Conservation (phyloP, 345 rosid species). For the Arabis alpina region DNA sequence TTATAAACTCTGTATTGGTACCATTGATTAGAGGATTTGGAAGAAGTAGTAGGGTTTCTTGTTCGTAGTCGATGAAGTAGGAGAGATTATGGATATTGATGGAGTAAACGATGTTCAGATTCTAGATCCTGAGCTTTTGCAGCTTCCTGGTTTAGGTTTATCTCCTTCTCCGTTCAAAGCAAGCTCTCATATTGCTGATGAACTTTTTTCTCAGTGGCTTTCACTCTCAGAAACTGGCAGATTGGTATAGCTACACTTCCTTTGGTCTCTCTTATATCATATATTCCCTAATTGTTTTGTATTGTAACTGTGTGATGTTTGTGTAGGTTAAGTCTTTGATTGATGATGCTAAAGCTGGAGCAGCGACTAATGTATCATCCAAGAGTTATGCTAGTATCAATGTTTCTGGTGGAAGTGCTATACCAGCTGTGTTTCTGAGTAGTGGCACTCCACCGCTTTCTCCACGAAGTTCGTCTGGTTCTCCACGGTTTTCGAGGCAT, state of each 20-base stretch:
- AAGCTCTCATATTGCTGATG: conserved; percentile 54
- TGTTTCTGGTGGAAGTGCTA: conserved; percentile 50
- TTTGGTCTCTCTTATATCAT: too few relatives aligned
- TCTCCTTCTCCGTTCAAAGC: conserved; percentile 56
- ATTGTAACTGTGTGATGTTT: conserved; percentile 32
- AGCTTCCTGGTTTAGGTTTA: conserved; percentile 62
- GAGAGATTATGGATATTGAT: conserved; percentile 43
- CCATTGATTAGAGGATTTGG: neutral
- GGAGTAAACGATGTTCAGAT: conserved; percentile 41
- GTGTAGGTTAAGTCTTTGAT: conserved; percentile 72
- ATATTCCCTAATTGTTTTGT: neutral
- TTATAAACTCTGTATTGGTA: neutral
- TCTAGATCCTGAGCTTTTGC: conserved; percentile 62
- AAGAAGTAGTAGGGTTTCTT: conserved; percentile 16
- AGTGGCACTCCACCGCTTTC: conserved; percentile 91
- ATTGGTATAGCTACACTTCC: conserved; percentile 47
- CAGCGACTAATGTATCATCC: conserved; percentile 48
- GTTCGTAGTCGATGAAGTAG: conserved; percentile 25
- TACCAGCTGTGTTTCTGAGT: conserved; percentile 78
- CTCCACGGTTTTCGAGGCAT: conserved; percentile 71
- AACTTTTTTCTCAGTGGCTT: conserved; percentile 74
- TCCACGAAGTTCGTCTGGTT: conserved; percentile 74
- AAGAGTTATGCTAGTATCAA: conserved; percentile 49
- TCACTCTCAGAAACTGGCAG: conserved; percentile 61
- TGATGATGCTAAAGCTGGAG: conserved; percentile 73